Base-by-base conservation (phyloP, 208 protist species). In the Leptomonas pyrrhocoris region DNA sequence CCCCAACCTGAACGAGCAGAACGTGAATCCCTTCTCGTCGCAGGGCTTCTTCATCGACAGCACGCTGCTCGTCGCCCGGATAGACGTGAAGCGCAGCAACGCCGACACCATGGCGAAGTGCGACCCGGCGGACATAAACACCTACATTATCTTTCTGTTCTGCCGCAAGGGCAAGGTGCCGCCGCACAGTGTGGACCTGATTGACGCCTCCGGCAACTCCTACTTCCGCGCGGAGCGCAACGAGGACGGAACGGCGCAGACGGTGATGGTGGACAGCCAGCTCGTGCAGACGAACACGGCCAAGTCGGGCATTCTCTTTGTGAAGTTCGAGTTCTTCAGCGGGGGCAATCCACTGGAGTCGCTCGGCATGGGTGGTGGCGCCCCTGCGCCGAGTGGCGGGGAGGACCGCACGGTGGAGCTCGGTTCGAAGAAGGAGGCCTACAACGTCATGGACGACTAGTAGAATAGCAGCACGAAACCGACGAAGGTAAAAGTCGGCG, bases 131-230 rank as follows among this genome's bases (percentile, higher is more conserved):
- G 74, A 87, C 59, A 78, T 92, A 27, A 45, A 69, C 34, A 74
- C 76, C 4, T 74, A 90, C 50, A 79, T 94, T 40, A 62, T 96
- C 57, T 94, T 94, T 61, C 59, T 94, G 42, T 94, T 96, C 77
- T 82, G 73, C 48, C 85, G 86, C 54, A 88, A 84, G 36, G 80
- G 83, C 16, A 62, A 69, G 18, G 65, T 92, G n/a, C 88, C 87
- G 19, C 75, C 83, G 16, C 88, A 96, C 81, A 84, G 73, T 62
- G 83, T 96, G 51, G 83, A 93, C 50, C 65, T 92, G 9, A 48
- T 95, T 49, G 77, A 88, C 64, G 54, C 63, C 49, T 42, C 69
- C 0, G 77, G 80, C 54, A 65, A 80, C 38, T 48, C 67, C 38
- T 85, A 89, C 66, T 57, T 68, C 45, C 60, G 79, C 49, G 60